Base-by-base conservation (phyloP, 192 early-diverging fungal species). In the Linnemannia exigua region DNA sequence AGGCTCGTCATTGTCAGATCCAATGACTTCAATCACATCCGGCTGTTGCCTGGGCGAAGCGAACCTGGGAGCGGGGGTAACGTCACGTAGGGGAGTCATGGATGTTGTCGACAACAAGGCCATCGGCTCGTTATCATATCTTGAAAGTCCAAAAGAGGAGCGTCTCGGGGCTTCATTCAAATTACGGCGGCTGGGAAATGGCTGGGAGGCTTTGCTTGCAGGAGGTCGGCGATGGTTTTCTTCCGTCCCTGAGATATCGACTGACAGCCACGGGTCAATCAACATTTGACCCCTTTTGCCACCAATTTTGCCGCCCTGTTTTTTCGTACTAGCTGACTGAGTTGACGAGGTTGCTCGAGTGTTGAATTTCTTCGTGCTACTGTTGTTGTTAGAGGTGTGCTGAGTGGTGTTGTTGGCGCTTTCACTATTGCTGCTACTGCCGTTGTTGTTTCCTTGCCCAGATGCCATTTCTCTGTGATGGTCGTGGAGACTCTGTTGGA, bases 201-300 rank as follows among this genome's bases (percentile, higher is more conserved):
- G 58, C 3, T 11, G 58, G 12, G 58, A 25, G 28, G 28, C 31
- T 14, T n/a, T 31, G 28, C 31, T 63, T 31, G 58, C 25, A 12
- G 58, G 58, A 15, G 58, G 58, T 63, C 11, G 58, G 28, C 31
- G 25, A n/a, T 72, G 25, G 0, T 81, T 68, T 15, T 67, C 50
- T 35, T 66, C 68, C 22, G 38, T 17, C 0, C 31, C 52, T 20
- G 44, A 28, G 35, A 46, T 37, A 8, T 77, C 76, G 25, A 28
- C 69, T 19, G 82, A 84, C 14, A 84, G 72, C 82, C 82, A 84
- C 4, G 82, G 72, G 52, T 84, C 82, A 22, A 74, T 68, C 37
- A 61, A 33, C 25, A 79, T 15, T 84, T 84, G 82, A 79, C 76
- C 72, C 2, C 31, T 19, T 51, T 84, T 79, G 82, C 82, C 82